Percentiles rank a stretch among this genome's conserved stretches.
Evolutionary conservation across 2,329 filamentous ascomycete species (phyloP).

Genomic region (Fusarium annulatum): DNA sequence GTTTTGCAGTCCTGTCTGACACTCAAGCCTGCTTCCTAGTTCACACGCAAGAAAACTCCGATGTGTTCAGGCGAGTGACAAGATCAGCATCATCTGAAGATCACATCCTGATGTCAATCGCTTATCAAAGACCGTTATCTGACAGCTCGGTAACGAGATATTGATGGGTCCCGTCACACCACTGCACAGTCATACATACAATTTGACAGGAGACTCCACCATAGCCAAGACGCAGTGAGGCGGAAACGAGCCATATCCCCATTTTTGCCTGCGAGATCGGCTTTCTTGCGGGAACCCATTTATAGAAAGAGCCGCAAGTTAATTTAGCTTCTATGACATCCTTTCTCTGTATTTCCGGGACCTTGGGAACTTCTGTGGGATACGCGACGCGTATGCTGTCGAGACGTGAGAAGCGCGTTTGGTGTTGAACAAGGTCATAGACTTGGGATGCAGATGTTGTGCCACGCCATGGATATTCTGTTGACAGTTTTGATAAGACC

Average conservation of each 20-base stretch:
- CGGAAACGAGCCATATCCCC: background rate
- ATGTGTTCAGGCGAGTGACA: fast-evolving
- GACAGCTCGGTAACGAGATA: background rate
- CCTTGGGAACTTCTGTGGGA: background rate
- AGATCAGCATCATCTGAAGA: background rate
- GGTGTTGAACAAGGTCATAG: too few species aligned
- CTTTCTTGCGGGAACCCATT: background rate
- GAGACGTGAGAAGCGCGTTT: background rate
- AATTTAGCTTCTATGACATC: fast-evolving
- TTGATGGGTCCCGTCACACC: background rate
- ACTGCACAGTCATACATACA: background rate
- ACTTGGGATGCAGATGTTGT: background rate
- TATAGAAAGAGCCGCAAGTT: background rate
- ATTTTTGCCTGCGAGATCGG: background rate
- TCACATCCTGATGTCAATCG: background rate
- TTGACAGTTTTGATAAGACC: background rate
- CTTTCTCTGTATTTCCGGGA: background rate
- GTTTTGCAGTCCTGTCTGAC: too few species aligned
- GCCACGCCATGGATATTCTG: too few species aligned
- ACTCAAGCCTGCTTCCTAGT: fast-evolving
- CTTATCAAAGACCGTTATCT: background rate
- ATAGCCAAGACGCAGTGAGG: background rate
- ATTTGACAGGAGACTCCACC: background rate
- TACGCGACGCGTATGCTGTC: background rate
- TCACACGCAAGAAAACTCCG: fast-evolving